Evolutionary conservation across 805 yeast genomes (phyloP), one percentile per base, ranked within the genome.

Genomic region (Vanderwaltozyma verrucispora): DNA sequence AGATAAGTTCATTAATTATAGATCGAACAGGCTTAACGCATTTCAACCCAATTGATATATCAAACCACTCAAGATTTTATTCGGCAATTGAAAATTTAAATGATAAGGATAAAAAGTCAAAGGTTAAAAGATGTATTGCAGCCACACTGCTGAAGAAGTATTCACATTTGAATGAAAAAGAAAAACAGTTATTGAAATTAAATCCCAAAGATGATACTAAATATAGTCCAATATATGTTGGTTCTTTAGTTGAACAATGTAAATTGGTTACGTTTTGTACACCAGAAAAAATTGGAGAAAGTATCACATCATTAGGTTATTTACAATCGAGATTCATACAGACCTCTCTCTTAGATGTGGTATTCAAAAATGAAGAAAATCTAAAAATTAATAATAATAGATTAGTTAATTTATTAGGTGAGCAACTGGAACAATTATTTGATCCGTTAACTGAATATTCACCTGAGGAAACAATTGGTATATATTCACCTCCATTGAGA

Each of bases 371-470:
- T 42, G 55, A 67, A 11, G 70, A 67, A 35, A 53, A 48, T 2
- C 65, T 70, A 2, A 68, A 75, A 18, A 84, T 81, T 30, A 63
- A 70, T 12, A 89, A 88, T 57, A 87, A 88, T 51, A 74, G 68
- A 40, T 55, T 89, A 17, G 96, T 87, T 0, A 79, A 70, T 42
- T 55, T 80, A 24, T 60, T 89, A 6, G 96, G 97, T 1, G 79
- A 78, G 29, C 96, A 88, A 56, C 61, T 84, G 28, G 96, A 88
- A 46, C 89, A 81, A 48, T 61, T 88, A 27, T 89, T 88, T 59
- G 94, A 89, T 50, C 95, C 96, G 1, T 61, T 87, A 38, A 70
- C 84, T 6, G 96, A 88, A 58, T 88, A 89, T 55, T 83, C 94
- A 0, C 96, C 96, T 0, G 95, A 88, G 57, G 75, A 78, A 20